Base-by-base conservation (phyloP, 2,329 filamentous ascomycete species). In the Colletotrichum spaethianum region DNA sequence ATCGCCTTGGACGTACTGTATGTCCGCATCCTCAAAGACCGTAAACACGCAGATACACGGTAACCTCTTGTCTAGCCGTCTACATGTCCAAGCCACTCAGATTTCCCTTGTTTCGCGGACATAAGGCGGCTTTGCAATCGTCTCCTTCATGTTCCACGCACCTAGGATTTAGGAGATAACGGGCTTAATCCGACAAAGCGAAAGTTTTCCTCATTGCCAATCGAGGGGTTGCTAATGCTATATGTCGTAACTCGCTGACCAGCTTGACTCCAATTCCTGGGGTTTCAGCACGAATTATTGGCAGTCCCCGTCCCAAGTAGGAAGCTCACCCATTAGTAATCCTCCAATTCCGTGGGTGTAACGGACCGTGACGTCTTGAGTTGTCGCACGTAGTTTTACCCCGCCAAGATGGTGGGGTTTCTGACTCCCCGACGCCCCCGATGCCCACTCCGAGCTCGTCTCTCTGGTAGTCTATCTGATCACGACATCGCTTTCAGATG, bases 361-460 rank as follows among this genome's bases (percentile, higher is more conserved):
- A 18, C 55, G 31, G 38, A 20, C 64, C 40, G 68, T 71, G 63
- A 71, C 68, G 68, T 71, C 68, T 67, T 56, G 31, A 26, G 28
- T 36, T 60, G 62, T 70, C 62, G 62, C 53, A 40, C 23, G 50
- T 48, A n/a, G 12, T 52, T 11, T 40, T 72, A 63, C 70, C 70
- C 70, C 70, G 65, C 70, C 65, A 60, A 59, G 59, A 55, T 70
- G 70, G 59, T 60, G 70, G 70, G 70, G 70, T 70, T 53, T 40
- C 40, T 40, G 31, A 23, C n/a, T 52, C 33, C 55, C n/a, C n/a
- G n/a, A n/a, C n/a, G n/a, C n/a, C 56, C 31, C 28, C 18, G 64
- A 7, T 42, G 38, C 33, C 68, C 69, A 68, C 69, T 63, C n/a
- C 31, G 40, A 42, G 52, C 23, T 28, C 55, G 33, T n/a, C 50